A percentile compares a stretch with the other conserved stretches of the same genome.
Conservation (phyloP, 2,329 filamentous ascomycete species). For the Domatiomyces globalis region DNA sequence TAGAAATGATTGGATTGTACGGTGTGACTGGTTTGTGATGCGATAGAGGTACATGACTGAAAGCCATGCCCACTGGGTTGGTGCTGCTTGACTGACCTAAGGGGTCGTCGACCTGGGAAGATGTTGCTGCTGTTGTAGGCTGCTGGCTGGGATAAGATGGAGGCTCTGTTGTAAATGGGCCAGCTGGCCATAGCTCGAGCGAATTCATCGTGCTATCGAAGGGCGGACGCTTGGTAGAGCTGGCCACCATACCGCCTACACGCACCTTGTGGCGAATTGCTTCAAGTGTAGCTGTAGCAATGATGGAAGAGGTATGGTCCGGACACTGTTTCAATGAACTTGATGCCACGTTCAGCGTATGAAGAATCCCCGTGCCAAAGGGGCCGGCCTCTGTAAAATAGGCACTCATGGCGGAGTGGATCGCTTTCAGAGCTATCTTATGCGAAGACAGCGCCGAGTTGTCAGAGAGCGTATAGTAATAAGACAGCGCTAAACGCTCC, state of each 20-base stretch:
- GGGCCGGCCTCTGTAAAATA: background rate
- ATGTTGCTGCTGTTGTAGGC: background rate
- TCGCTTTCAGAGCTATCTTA: background rate
- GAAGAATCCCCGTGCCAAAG: background rate
- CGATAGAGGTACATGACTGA: background rate
- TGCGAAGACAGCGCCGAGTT: background rate
- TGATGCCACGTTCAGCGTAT: background rate
- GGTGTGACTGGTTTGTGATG: background rate
- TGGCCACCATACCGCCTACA: background rate
- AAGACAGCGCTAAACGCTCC: background rate
- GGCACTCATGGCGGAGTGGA: background rate
- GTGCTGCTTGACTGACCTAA: background rate
- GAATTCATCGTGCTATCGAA: background rate
- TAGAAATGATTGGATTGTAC: constrained; percentile 3
- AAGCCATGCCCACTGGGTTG: background rate
- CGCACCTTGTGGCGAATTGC: background rate
- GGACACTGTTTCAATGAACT: background rate
- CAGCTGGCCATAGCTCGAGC: background rate
- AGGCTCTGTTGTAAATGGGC: background rate
- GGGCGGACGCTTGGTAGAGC: background rate
- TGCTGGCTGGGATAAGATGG: background rate
- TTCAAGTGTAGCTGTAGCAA: background rate
- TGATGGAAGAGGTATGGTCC: background rate
- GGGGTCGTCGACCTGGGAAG: background rate
- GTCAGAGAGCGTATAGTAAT: background rate